Base-by-base conservation (phyloP, 164 flowering plant genomes). In the Santalum album region DNA sequence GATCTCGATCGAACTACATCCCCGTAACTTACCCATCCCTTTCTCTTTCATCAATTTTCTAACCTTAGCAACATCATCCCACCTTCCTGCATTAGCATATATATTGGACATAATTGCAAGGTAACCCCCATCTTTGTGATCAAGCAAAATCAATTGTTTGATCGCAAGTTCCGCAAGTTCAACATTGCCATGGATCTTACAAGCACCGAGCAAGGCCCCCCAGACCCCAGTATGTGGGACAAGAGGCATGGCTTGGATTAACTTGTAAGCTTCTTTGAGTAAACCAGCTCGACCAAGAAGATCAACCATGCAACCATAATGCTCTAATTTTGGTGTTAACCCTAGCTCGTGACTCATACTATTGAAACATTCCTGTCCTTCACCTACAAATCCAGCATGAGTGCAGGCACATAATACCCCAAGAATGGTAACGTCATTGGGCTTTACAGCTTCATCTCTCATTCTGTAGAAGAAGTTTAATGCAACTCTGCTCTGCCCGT, bases 331-430 rank as follows among this genome's bases (percentile, higher is more conserved):
- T 21, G 76, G 70, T 19, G 63, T 56, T 34, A 69, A 51, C 1
- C 51, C 68, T 49, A 58, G 45, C 55, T 63, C 58, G 19, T 62
- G 23, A 7, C 20, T 26, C 73, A 68, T 68, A 26, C 29, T 45
- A 54, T 60, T 21, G 26, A 71, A 71, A 36, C 35, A 44, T 10
- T 55, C 49, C 21, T 56, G 45, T 21, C 75, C 75, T 64, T 71
- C 69, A n/a, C 60, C 64, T 23, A 71, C 69, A 25, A 71, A 40
- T 14, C 75, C 72, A 15, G 60, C 69, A 44, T 67, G 75, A 12
- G 68, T 62, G 57, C 75, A 71, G 17, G 75, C 72, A 38, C 75
- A 64, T 46, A 71, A 42, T n/a, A 75, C 67, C 29, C 71, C 78
- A 12, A 72, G 58, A 35, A 75, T 60, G 1, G 78, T 71, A 23